Base-by-base conservation (phyloP, 2,329 filamentous ascomycete genomes). In the Pezicula neosporulosa region DNA sequence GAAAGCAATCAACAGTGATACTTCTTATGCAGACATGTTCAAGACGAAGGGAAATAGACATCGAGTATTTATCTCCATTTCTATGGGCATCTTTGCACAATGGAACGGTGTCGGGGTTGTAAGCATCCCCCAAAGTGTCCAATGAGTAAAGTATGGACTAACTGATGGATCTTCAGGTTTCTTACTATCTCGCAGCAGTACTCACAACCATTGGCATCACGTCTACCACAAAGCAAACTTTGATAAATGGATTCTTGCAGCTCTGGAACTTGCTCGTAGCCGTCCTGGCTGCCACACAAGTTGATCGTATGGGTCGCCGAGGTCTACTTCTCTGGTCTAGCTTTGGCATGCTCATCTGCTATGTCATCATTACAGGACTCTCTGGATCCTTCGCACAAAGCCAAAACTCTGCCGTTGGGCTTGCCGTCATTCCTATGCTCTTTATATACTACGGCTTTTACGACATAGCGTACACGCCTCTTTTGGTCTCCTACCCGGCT, bases 381-480 rank as follows among this genome's bases (percentile, higher is more conserved):
- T 39, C 46, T 6, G 51, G 36, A 8, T 30, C 36, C 18, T 52
- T 52, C 35, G 50, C 46, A 16, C 24, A 24, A 13, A 47, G 24
- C 60, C 30, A 50, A 58, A 15, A 52, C 62, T 15, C 59, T 59
- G 24, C 33, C 27, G 47, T 24, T 56, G 62, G 63, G 55, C 56
- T 33, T 35, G 52, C 68, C 3, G 72, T 77, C n/a, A 70, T 80
- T 47, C 71, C 69, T 13, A 72, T 72, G 60, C 68, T 79, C 27
- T 79, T 74, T 60, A 64, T 74, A 47, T 76, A 70, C 64, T 73
- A 67, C 56, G 70, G 72, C 47, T 66, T 69, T 47, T 77, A 77
- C 61, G 65, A 66, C 58, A 55, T 71, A 41, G 70, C 68, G 45
- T 72, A 65, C 10, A 50, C 49, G 4, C 52, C 52, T 6, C 44